Evolutionary conservation across 2,329 filamentous ascomycete genomes (phyloP), one percentile per base, ranked within the genome.

Genomic region (Fusarium brevicatenulatum): DNA sequence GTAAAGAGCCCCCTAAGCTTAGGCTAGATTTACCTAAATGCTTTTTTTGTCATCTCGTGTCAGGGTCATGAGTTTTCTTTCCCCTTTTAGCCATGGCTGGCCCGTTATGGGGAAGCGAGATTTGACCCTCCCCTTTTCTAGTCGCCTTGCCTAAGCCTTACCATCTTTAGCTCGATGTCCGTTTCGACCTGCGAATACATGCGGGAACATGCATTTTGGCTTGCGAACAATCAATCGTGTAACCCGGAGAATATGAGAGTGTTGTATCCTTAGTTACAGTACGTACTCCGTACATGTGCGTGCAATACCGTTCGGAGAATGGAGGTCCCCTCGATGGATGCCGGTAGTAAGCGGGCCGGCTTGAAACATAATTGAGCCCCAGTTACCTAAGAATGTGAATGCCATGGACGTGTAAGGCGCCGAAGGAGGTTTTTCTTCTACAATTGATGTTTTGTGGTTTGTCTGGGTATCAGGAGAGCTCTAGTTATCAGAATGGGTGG

Each of bases 71-170:
- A 43, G 40, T 43, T 43, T 43, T 43, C 15, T 43, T 43, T 6
- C 40, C 40, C 16, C 40, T 15, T 9, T 19, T 39, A 21, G 37
- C 19, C 37, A 25, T 72, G 66, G 61, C 65, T 71, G 55, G 69
- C 52, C 66, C 62, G 43, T 50, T 53, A 72, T 68, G 70, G 71
- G 43, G 68, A 77, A 77, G 75, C 75, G 75, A 77, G 54, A 77
- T 77, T 76, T 69, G 66, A 52, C 39, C 32, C 55, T 63, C 70
- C 62, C 53, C 46, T 67, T 75, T 74, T 46, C 42, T 49, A 39
- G 40, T 56, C n/a, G 23, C 28, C 11, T 40, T 47, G 37, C 28
- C 44, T 57, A 42, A 50, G 34, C 37, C 34, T 52, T 49, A 23
- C 47, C 53, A 8, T 61, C 36, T 63, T 63, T 34, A 54, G 63